Evolutionary conservation across 495 filamentous ascomycete species (phyloP).

Genomic region (Daldinia loculata): DNA sequence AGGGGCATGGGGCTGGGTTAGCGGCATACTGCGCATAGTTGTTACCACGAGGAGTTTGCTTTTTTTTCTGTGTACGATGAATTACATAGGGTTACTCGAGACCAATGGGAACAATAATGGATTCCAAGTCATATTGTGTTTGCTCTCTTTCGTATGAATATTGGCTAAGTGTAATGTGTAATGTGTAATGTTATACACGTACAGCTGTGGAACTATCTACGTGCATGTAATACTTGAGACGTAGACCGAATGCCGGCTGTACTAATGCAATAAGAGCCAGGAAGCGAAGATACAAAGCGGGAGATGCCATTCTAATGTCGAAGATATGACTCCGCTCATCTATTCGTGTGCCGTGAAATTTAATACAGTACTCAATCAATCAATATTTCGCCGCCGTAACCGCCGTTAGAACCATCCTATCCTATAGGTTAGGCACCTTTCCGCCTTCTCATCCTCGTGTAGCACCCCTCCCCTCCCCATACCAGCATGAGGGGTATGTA

Average conservation of each 20-base stretch:
- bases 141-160: background rate
- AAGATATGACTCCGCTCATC: constrained; percentile 1
- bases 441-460: background rate
- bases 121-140: background rate
- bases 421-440: background rate
- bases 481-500: background rate
- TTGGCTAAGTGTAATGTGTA: background rate
- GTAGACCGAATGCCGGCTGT: too few relatives aligned
- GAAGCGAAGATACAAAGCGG: background rate
- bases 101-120: background rate
- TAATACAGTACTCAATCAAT: background rate
- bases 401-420: constrained; percentile 6
- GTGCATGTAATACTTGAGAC: background rate
- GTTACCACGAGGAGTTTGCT: constrained; percentile 1
- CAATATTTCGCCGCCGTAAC: constrained; percentile 6
- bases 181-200: background rate
- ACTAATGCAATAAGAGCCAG: background rate
- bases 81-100: background rate
- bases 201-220: background rate
- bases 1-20: constrained; percentile 5
- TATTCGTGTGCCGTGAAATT: background rate
- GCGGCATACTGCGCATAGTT: constrained; percentile 3
- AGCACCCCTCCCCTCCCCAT: background rate
- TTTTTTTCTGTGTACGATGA: background rate
- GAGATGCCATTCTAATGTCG: background rate